Base-by-base conservation (phyloP, 2,329 filamentous ascomycete species). In the Cadophora gregata region DNA sequence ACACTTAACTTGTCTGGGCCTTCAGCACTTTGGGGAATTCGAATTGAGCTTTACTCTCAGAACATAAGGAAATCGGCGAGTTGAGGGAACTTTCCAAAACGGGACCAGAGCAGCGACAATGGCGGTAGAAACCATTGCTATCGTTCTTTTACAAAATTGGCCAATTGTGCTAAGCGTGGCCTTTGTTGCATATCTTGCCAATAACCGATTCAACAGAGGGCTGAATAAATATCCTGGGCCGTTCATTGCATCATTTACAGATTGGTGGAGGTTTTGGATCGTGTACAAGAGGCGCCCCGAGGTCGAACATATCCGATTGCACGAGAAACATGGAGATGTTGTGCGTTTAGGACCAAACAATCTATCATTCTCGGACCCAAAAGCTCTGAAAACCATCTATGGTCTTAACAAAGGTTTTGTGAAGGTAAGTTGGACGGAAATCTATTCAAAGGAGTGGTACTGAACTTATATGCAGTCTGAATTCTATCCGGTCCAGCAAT, bases 401-500 rank as follows among this genome's bases (percentile, higher is more conserved):
- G 92, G 92, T 0, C 79, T 95, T 51, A 95, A 94, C 77, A 94
- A 94, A 78, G 91, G 91, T 0, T 91, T 93, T 72, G 80, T 86
- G 58, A 96, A 96, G 86, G 91, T 91, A 78, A 58, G 77, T 68
- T 4, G 12, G 9, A 21, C 25, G 4, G 45, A 36, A 24, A 58
- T 38, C 10, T 42, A 5, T 59, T 47, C 10, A 3, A 16, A 14
- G 56, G 33, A 50, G 19, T 24, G 29, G 10, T 45, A 10, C 45
- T 65, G 16, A 66, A 24, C 33, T 4, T 19, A 48, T 10, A 19
- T 24, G 8, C 62, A 92, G 88, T 93, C 90, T 33, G 88, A 92
- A 70, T 95, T 95, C 76, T 95, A 95, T 75, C 86, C 90, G 0
- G 90, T 94, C 3, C 92, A 94, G 75, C 88, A 92, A 78, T 88